Evolutionary conservation across 169 alveolate species (phyloP).

Genomic region (Pseudocohnilembus persalinus): DNA sequence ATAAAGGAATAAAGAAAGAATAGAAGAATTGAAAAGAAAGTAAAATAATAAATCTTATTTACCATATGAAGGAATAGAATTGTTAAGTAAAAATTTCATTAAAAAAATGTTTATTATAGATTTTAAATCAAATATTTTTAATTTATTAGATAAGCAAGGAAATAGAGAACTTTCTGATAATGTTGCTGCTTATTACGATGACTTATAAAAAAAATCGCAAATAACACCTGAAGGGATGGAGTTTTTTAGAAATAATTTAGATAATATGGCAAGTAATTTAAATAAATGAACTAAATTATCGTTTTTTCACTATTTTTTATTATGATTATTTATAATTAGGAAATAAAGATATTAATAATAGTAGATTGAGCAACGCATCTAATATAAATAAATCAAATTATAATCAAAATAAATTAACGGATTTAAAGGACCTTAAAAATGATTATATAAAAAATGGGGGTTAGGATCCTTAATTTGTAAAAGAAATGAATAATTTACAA

Average conservation of each 20-base stretch:
- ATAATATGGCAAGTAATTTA: conserved; percentile 9
- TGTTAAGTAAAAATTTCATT: conserved; percentile 2
- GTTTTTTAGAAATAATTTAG: conserved; percentile 1
- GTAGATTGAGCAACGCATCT: background rate
- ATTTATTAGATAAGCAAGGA: background rate
- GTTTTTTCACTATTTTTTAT: no score
- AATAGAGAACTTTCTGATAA: background rate
- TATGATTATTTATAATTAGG: no score
- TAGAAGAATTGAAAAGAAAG: conserved; percentile 24
- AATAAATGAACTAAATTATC: background rate
- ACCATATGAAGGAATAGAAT: conserved; percentile 41
- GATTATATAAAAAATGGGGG: conserved; percentile 53
- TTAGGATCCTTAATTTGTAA: conserved; percentile 48
- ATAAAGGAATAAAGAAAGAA: conserved; percentile 13
- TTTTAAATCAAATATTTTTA: no score
- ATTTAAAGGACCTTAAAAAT: conserved; percentile 38
- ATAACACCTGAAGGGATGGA: background rate
- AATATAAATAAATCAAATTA: background rate
- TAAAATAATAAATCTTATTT: conserved; percentile 32
- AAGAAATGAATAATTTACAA: conserved; percentile 40
- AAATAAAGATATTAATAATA: no score
- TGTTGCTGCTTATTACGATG: conserved; percentile 6
- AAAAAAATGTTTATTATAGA: background rate
- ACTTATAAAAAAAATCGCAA: background rate
- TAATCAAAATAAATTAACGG: background rate